A percentile compares a stretch with the other conserved stretches of the same genome.
Conservation (phyloP, 306 rosid genomes). For the cucumber (Cucumis sativus) region DNA sequence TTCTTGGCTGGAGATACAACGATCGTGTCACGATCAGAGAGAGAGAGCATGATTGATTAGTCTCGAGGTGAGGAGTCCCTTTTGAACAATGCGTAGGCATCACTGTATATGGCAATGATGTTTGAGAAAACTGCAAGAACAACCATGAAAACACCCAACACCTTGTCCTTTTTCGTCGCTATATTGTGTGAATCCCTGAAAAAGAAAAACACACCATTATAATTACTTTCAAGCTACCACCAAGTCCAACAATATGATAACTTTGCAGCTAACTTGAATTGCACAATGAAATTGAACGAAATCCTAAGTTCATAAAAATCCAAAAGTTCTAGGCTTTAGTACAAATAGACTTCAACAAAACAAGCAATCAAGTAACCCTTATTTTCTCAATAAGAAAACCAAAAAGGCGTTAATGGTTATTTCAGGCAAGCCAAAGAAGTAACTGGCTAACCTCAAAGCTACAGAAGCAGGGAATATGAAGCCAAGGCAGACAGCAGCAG, state of each 20-base stretch:
- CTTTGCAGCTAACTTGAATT: neutral
- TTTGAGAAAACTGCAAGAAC: slow-evolving; percentile 18
- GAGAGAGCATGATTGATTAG: neutral
- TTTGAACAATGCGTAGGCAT: slow-evolving; percentile 15
- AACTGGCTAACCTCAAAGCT: slow-evolving; percentile 16
- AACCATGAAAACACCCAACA: slow-evolving; percentile 18
- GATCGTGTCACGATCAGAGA: neutral
- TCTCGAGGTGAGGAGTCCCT: neutral
- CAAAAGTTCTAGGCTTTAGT: neutral
- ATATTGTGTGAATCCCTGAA: slow-evolving; percentile 25
- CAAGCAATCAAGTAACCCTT: neutral
- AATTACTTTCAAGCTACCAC: neutral
- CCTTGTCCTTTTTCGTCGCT: slow-evolving; percentile 29
- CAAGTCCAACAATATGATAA: neutral
- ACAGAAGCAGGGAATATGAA: slow-evolving; percentile 40
- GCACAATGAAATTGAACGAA: neutral
- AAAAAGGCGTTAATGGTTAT: neutral
- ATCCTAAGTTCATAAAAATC: neutral
- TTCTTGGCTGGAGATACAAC: neutral
- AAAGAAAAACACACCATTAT: neutral
- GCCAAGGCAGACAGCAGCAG: slow-evolving; percentile 28
- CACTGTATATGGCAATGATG: slow-evolving; percentile 26
- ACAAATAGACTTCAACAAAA: neutral
- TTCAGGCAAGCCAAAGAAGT: neutral
- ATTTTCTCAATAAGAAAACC: neutral